Conservation (phyloP, 768 basidiomycete species). For the Amanita pallidorosea region DNA sequence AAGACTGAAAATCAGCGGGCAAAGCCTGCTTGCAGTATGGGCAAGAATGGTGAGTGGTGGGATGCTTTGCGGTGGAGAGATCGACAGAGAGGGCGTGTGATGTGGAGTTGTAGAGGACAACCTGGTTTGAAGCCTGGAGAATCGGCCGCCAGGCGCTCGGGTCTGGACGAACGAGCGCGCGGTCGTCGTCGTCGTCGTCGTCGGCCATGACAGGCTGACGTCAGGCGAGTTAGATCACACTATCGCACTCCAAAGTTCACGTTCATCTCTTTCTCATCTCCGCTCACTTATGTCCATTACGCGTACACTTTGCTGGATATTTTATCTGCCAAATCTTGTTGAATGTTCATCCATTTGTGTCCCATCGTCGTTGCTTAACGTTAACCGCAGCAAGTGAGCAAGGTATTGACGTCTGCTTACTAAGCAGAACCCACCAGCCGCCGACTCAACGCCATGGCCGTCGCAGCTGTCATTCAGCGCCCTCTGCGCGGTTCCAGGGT, state of each 20-base stretch:
- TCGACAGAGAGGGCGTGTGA: slow-evolving; percentile 74
- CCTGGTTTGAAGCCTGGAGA: slow-evolving; percentile 73
- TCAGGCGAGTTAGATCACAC: neutral
- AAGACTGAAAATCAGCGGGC: slow-evolving; percentile 30
- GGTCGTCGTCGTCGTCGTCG: neutral
- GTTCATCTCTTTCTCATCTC: too few species aligned
- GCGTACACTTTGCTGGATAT: too few species aligned
- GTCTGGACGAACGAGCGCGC: slow-evolving; percentile 11
- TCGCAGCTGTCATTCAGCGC: slow-evolving; percentile 36
- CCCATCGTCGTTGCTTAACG: too few species aligned
- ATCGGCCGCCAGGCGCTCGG: slow-evolving; percentile 64
- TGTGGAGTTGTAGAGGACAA: slow-evolving; percentile 79
- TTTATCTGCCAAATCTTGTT: too few species aligned
- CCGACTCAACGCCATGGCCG: slow-evolving; percentile 17
- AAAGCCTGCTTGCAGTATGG: slow-evolving; percentile 68
- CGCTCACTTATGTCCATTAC: too few species aligned
- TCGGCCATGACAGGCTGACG: neutral
- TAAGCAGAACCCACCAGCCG: neutral
- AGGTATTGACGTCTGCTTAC: neutral
- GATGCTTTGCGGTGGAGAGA: slow-evolving; percentile 17
- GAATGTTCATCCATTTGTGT: too few species aligned
- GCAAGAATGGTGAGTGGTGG: slow-evolving; percentile 29
- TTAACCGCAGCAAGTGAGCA: too few species aligned
- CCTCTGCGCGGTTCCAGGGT: slow-evolving; percentile 71
- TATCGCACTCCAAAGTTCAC: too few species aligned